A percentile compares a stretch with the other conserved stretches of the same genome.
These are phyloP conservation scores for Escovopsis weberi DNA, from an alignment of 2,329 filamentous ascomycete species.

Conservation along the genomic window DNA sequence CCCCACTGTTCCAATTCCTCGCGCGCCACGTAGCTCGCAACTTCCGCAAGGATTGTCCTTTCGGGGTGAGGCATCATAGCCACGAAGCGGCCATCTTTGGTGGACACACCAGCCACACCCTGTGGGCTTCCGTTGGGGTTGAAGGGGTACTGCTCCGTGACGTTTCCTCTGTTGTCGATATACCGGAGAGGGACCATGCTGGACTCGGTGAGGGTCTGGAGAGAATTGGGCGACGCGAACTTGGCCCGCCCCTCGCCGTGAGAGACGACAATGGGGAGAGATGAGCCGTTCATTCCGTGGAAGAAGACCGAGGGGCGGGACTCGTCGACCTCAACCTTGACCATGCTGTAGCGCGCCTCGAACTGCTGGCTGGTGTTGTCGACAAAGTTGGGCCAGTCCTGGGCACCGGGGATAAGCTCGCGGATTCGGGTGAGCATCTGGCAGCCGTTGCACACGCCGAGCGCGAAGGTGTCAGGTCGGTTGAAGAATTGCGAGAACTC, in stretches of 20 bases:
- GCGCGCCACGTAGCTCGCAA: constrained; percentile 57
- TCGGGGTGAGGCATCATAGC: constrained; percentile 93
- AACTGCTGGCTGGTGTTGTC: constrained; percentile 79
- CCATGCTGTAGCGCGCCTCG: constrained; percentile 79
- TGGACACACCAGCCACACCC: constrained; percentile 69
- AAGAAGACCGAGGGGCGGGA: constrained; percentile 62
- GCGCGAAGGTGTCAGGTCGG: constrained; percentile 74
- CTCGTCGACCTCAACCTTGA: constrained; percentile 50
- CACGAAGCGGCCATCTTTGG: constrained; percentile 62
- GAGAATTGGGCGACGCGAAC: constrained; percentile 41
- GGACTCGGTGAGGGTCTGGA: constrained; percentile 42
- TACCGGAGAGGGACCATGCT: constrained; percentile 69
- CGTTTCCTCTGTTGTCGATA: constrained; percentile 61
- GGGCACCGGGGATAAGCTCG: constrained; percentile 71
- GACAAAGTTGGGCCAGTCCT: constrained; percentile 74
- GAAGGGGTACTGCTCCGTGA: constrained; percentile 72
- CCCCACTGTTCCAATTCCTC: constrained; percentile 52
- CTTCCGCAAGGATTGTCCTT: constrained; percentile 68
- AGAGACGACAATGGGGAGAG: constrained; percentile 72
- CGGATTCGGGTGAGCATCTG: constrained; percentile 77
- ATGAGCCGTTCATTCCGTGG: constrained; percentile 70
- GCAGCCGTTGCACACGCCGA: constrained; percentile 95
- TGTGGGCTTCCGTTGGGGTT: constrained; percentile 76
- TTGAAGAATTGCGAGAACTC: constrained; percentile 80
- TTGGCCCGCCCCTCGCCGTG: constrained; percentile 81